Evolutionary conservation across 495 filamentous ascomycete genomes (phyloP), one percentile per base, ranked within the genome.

Genomic region (Aspergillus kassunensis): DNA sequence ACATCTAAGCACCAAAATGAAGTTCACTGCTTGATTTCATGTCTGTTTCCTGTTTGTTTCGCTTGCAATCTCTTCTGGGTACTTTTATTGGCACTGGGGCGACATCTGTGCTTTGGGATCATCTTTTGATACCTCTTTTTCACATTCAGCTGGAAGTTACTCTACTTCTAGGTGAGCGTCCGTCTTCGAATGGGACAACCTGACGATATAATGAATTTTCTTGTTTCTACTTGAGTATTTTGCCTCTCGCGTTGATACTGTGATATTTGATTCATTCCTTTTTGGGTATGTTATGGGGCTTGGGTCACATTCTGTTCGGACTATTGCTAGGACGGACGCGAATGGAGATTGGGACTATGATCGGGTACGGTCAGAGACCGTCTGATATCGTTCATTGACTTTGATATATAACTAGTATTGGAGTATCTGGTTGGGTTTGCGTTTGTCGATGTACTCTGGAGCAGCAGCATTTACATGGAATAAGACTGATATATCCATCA

Each of bases 201-300:
- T 59, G 54, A 64, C 51, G 59, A 64, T 60, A 51, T 61, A 61
- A 64, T 58, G 62, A 62, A 49, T 18, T 60, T 35, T 54, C 37
- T 51, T 35, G 23, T 39, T 58, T 44, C 40, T 54, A 25, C 45
- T 43, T 51, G 40, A 43, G 21, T 49, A 29, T 59, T 59, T 60
- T 59, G 18, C 3, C 10, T 21, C 16, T 40, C 18, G 18, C 37
- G 9, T 23, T 12, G 19, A n/a, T 33, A 15, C 30, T 24, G 44
- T 15, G 6, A 25, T 15, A n/a, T 15, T 42, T 42, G 39, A 24
- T 42, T 15, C 19, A 40, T 37, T 25, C 19, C 2, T 39, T 37
- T 29, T 44, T 51, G 36, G 36, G 9, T 15, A 25, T 36, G 8
- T 44, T 10, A 20, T 34, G 37, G 49, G 27, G 15, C 23, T 34